Base-by-base conservation (phyloP, 176 grass and related monocot species). In the Themeda triandra region DNA sequence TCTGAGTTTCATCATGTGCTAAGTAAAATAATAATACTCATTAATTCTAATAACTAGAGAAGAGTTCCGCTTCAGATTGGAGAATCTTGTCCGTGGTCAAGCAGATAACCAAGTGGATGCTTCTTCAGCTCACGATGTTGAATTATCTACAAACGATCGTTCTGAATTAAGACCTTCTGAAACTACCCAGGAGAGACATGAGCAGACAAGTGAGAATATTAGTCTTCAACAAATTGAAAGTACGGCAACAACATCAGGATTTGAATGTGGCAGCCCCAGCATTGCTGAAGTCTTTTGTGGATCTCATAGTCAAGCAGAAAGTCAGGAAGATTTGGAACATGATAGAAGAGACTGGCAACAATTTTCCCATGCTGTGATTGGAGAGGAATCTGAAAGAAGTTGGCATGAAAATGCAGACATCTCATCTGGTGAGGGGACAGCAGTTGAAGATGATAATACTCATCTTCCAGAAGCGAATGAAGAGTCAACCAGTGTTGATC, bases 11-110 rank as follows among this genome's bases (percentile, higher is more conserved):
- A 30, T 66, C 6, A 7, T 72, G 37, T 30, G 25, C 77, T 68
- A 74, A 71, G 56, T 83, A 78, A 78, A 82, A 63, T 78, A 83
- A 78, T 71, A 41, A 37, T 77, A 32, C 53, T 77, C 31, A 85
- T 81, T 81, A 32, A 54, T 78, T 87, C 85, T 82, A 86, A 80
- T 95, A 89, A 94, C 76, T 92, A 92, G 96, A 84, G 93, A 89
- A 86, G 96, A 77, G 72, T 99, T 96, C 82, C 86, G 59, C 69
- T 94, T 92, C 91, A 99, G 93, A 96, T 94, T 94, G 86, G 93
- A 95, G 89, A 95, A 92, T 63, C 84, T 96, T 33, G 75, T 95
- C 41, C 86, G 84, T 39, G 89, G 93, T 78, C 96, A 91, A 89
- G 88, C 87, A 36, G 76, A 86, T 84, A 89, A 36, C 66, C 81